These are phyloP conservation scores for Brassica balearica DNA, from an alignment of 441 rosid genomes.

Conservation along the genomic window DNA sequence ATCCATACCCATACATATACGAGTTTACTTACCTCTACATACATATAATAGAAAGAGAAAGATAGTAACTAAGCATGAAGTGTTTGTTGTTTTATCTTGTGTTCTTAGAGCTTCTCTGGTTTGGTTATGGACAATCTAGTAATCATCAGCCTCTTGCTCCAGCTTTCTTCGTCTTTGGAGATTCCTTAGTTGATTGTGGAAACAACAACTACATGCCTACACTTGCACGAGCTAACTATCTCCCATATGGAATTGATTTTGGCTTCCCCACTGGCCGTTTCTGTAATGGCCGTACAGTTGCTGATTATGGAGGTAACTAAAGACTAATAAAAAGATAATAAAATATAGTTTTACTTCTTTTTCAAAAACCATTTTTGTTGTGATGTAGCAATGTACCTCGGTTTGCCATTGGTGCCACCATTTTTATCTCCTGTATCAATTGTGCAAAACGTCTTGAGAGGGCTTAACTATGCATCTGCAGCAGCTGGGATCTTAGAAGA, in stretches of 20 bases:
- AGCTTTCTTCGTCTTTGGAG: constrained; percentile 47
- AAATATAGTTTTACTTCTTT: neutral
- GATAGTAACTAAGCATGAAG: constrained; percentile 34
- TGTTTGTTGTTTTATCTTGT: constrained; percentile 28
- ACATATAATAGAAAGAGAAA: constrained; percentile 16
- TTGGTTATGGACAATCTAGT: constrained; percentile 29
- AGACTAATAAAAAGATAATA: constrained; percentile 6
- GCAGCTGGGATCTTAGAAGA: constrained; percentile 55
- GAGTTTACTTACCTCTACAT: neutral
- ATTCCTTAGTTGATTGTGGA: constrained; percentile 44
- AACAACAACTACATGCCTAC: constrained; percentile 48
- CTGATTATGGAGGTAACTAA: constrained; percentile 43
- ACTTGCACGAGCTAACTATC: constrained; percentile 45
- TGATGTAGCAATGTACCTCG: constrained; percentile 39
- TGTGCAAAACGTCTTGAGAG: constrained; percentile 34
- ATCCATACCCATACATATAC: neutral
- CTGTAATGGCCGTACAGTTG: constrained; percentile 50
- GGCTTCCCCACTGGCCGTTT: constrained; percentile 47
- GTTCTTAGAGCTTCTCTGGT: constrained; percentile 33
- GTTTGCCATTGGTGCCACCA: constrained; percentile 49
- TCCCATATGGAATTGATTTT: constrained; percentile 49
- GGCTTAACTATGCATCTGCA: constrained; percentile 53
- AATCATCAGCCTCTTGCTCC: constrained; percentile 42
- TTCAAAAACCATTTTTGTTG: neutral
- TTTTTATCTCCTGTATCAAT: constrained; percentile 42